These are phyloP conservation scores for Candida jianshihensis DNA, from an alignment of 805 yeast species.

Conservation along the genomic window DNA sequence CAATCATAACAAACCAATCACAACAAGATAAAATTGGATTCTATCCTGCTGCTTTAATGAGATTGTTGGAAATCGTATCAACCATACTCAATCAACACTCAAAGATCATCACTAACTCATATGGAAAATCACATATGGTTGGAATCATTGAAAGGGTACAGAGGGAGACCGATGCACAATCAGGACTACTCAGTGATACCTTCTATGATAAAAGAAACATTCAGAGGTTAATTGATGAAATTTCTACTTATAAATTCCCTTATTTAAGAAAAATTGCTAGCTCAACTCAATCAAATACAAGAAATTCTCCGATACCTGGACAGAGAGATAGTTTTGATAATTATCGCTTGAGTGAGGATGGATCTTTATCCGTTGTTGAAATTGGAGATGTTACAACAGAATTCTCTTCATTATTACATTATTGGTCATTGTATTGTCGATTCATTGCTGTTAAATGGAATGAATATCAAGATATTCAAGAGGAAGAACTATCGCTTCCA, in stretches of 20 bases:
- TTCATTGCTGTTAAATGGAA: slow-evolving; percentile 68
- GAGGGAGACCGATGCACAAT: slow-evolving; percentile 86
- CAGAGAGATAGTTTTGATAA: slow-evolving; percentile 22
- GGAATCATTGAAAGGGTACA: slow-evolving; percentile 70
- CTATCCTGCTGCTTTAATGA: slow-evolving; percentile 54
- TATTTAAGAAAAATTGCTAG: slow-evolving; percentile 12
- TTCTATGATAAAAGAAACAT: slow-evolving; percentile 69
- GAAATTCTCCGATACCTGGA: slow-evolving; percentile 12
- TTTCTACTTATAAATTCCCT: slow-evolving; percentile 49
- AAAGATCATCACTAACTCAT: slow-evolving; percentile 64
- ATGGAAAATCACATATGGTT: slow-evolving; percentile 56
- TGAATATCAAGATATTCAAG: slow-evolving; percentile 28
- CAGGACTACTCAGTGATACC: slow-evolving; percentile 81
- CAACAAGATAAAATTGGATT: slow-evolving; percentile 39
- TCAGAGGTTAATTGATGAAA: slow-evolving; percentile 46
- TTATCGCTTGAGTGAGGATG: slow-evolving; percentile 27
- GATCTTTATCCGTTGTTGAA: slow-evolving; percentile 45
- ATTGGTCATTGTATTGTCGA: slow-evolving; percentile 77
- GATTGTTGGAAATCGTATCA: slow-evolving; percentile 77
- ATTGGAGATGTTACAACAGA: slow-evolving; percentile 67
- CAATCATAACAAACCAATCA: slow-evolving; percentile 43
- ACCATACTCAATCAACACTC: slow-evolving; percentile 82
- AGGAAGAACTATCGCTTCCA: slow-evolving; percentile 35
- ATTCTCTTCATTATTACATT: slow-evolving; percentile 66
- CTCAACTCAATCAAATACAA: slow-evolving; percentile 3